Evolutionary conservation across 257 asterid genomes (phyloP).

Genomic region (Cruciata laevipes): DNA sequence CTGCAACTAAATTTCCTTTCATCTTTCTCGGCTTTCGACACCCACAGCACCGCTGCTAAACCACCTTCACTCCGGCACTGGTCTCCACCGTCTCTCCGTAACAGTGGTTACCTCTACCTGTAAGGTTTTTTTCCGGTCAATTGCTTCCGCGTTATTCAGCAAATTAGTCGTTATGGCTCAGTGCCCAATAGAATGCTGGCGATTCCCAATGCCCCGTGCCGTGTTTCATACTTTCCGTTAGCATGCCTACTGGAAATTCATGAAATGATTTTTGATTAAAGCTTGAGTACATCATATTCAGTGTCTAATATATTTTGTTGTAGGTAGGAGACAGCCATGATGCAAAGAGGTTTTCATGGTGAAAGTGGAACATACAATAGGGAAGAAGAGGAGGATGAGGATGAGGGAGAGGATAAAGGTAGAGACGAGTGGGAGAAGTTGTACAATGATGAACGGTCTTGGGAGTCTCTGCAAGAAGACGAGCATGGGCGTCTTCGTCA

Average conservation of each 20-base stretch:
- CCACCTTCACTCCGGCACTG: neutral
- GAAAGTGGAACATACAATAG: slow-evolving; percentile 41
- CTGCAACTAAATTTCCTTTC: too few species aligned
- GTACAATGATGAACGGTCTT: slow-evolving; percentile 89
- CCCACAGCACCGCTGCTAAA: neutral
- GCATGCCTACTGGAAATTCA: neutral
- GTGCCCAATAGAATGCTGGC: neutral
- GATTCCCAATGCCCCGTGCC: neutral
- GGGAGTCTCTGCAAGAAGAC: slow-evolving; percentile 98
- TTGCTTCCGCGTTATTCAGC: too few species aligned
- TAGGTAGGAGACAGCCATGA: neutral
- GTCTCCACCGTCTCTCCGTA: neutral
- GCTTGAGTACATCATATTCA: neutral
- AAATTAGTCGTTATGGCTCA: neutral
- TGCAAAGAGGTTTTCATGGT: slow-evolving; percentile 35
- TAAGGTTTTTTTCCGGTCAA: neutral
- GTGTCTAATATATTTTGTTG: neutral
- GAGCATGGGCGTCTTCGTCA: slow-evolving; percentile 94
- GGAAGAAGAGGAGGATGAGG: slow-evolving; percentile 64
- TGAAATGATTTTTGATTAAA: neutral
- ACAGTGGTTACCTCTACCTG: neutral
- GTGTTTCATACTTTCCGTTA: neutral
- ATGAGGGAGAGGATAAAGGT: slow-evolving; percentile 54
- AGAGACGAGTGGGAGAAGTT: slow-evolving; percentile 89
- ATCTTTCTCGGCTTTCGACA: neutral